Evolutionary conservation across 1,139 yeast species (phyloP).

Genomic region (Suhomyces kunorum): DNA sequence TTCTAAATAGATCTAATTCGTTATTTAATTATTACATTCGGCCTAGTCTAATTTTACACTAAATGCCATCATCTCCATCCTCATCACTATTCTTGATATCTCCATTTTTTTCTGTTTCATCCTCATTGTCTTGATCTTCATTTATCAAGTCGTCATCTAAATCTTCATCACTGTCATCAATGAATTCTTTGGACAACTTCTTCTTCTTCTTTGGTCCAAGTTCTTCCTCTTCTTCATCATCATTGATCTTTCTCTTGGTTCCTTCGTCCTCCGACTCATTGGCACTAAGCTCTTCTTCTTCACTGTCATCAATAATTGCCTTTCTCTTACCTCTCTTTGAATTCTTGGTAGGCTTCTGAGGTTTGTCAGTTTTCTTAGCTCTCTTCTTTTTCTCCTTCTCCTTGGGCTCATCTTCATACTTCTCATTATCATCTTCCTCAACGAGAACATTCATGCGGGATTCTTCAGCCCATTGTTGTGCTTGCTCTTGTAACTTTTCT

Average conservation of each 20-base stretch:
- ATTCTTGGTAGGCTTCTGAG: slow-evolving; percentile 4
- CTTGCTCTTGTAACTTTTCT: slow-evolving; percentile 73
- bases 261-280: slow-evolving; percentile 16
- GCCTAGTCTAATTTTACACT: slow-evolving; percentile 1
- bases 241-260: slow-evolving; percentile 17
- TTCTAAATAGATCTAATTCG: slow-evolving; percentile 1
- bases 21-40: slow-evolving; percentile 3
- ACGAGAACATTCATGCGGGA: slow-evolving; percentile 38
- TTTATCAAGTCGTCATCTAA: slow-evolving; percentile 27
- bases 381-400: slow-evolving; percentile 23
- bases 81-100: slow-evolving; percentile 17
- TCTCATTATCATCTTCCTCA: slow-evolving; percentile 38
- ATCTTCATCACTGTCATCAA: slow-evolving; percentile 58
- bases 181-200: slow-evolving; percentile 49
- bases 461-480: slow-evolving; percentile 76
- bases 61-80: slow-evolving; percentile 26
- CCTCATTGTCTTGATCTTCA: slow-evolving; percentile 18
- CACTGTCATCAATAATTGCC: slow-evolving; percentile 25
- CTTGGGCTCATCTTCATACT: slow-evolving; percentile 24
- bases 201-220: slow-evolving; percentile 30
- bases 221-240: slow-evolving; percentile 19
- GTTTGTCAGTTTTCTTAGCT: slow-evolving; percentile 20
- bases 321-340: slow-evolving; percentile 23
- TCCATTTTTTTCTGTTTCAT: slow-evolving; percentile 14
- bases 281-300: slow-evolving; percentile 20